Base-by-base conservation (phyloP, 331 rosid species). In the Dryas integrifolia region DNA sequence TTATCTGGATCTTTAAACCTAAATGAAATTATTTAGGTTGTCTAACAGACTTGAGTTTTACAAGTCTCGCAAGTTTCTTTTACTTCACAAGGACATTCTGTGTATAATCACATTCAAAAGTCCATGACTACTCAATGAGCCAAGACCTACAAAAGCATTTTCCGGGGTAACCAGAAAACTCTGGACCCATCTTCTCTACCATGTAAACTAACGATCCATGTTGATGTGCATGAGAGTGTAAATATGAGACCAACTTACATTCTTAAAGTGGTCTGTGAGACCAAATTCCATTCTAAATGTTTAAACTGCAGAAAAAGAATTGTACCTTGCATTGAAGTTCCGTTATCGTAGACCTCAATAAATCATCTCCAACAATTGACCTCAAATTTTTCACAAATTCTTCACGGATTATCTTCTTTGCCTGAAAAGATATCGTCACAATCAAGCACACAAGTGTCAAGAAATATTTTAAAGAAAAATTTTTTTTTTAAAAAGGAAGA, bases 361-460 rank as follows among this genome's bases (percentile, higher is more conserved):
- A 75, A 70, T 65, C 41, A 77, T 90, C 94, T 75, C 96, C 96
- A 78, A 82, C 94, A 52, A 75, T 85, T 65, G 78, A 65, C 78
- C 92, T 86, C 89, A 90, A 72, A 84, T 70, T 82, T 79, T 76
- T 82, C 61, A 90, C 77, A 45, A 90, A 88, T 67, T 77, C 85
- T 26, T 83, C 85, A 56, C 92, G 94, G 3, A 72, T 53, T n/a
- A 90, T 72, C 73, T 83, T 77, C 82, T 83, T 88, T 56, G 79
- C 76, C 94, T 90, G 85, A 58, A 69, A 47, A 72, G 6, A 67
- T 48, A 59, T 53, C 60, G 62, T 45, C 45, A 38, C 6, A 57
- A 9, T 59, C 13, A 26, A 53, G 61, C 11, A 16, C 3, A 2
- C 49, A 58, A 38, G 53, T 14, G 30, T 72, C 51, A 65, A 81